Evolutionary conservation across 139 green algal species (phyloP).

Genomic region (Astrephomene gubernaculifera): DNA sequence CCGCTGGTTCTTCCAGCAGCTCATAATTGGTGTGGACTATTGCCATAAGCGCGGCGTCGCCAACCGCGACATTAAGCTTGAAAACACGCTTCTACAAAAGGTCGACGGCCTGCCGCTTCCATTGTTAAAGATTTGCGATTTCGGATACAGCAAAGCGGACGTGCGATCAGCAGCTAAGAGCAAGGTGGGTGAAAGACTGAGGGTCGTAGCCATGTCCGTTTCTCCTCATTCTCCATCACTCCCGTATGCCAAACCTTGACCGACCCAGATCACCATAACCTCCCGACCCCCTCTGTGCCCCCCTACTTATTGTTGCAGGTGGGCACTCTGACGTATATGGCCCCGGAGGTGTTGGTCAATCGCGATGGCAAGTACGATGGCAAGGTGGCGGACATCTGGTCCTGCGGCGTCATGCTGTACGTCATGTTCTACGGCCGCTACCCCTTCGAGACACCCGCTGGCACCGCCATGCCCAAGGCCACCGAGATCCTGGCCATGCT

Average conservation of each 20-base stretch:
- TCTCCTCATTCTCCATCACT: not conserved
- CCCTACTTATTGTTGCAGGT: no score
- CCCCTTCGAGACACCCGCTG: conserved; percentile 38
- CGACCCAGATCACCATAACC: no score
- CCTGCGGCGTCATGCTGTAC: conserved; percentile 84
- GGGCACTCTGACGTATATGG: conserved; percentile 97
- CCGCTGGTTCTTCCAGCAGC: conserved; percentile 99
- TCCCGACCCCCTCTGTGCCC: no score
- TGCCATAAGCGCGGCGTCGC: conserved; percentile 81
- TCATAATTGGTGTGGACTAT: conserved; percentile 95
- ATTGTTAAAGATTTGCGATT: conserved; percentile 74
- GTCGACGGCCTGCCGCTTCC: conserved; percentile 75
- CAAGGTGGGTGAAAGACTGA: conserved; percentile 39
- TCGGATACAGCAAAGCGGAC: conserved; percentile 69
- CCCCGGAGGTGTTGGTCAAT: conserved; percentile 91
- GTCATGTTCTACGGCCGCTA: conserved; percentile 73
- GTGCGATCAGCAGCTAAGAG: conserved; percentile 51
- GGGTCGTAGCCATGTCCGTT: not conserved
- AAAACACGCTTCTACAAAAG: conserved; percentile 65
- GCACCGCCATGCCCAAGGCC: conserved; percentile 47
- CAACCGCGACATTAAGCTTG: conserved; percentile 90
- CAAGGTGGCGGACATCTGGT: conserved; percentile 89
- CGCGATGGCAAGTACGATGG: conserved; percentile 88
- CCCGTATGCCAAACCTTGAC: no score
- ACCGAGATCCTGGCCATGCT: conserved; percentile 63